Evolutionary conservation across 2,329 filamentous ascomycete species (phyloP).

Genomic region (Diaporthe ampelina): DNA sequence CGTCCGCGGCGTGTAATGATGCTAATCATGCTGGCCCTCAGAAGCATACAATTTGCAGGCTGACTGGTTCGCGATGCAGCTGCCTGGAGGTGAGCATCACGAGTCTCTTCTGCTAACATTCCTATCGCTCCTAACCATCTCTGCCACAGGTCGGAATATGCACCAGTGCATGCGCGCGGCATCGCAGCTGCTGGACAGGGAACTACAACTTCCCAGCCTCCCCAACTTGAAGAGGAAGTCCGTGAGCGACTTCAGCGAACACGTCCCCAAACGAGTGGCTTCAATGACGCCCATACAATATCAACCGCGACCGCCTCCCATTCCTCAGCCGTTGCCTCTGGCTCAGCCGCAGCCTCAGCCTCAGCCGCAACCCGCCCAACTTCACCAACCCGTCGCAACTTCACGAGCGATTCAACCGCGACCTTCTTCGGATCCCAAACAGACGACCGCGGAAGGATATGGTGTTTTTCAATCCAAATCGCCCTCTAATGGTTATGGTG

Average conservation of each 20-base stretch:
- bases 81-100: constrained; percentile 50
- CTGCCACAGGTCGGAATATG: constrained; percentile 51
- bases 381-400: constrained; percentile 39
- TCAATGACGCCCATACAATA: constrained; percentile 41
- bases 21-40: not conserved
- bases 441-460: constrained; percentile 32
- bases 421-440: constrained; percentile 46
- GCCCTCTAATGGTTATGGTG: constrained; percentile 41
- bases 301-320: constrained; percentile 38
- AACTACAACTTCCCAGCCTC: constrained; percentile 46
- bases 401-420: constrained; percentile 51
- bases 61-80: constrained; percentile 53
- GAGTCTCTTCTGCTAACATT: not conserved
- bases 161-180: constrained; percentile 51
- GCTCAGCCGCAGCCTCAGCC: constrained; percentile 32
- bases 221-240: constrained; percentile 50
- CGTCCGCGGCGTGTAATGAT: not conserved
- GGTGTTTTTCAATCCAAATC: constrained; percentile 38
- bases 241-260: constrained; percentile 49
- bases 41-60: constrained; percentile 48
- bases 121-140: constrained; percentile 41
- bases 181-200: constrained; percentile 49
- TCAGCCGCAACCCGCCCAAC: constrained; percentile 29
- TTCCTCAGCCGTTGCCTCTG: constrained; percentile 30
- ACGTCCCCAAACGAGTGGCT: constrained; percentile 50